phyloP scores from a whole-genome alignment of 202 grass and related monocot species.

The Digitaria exilis region DNA sequence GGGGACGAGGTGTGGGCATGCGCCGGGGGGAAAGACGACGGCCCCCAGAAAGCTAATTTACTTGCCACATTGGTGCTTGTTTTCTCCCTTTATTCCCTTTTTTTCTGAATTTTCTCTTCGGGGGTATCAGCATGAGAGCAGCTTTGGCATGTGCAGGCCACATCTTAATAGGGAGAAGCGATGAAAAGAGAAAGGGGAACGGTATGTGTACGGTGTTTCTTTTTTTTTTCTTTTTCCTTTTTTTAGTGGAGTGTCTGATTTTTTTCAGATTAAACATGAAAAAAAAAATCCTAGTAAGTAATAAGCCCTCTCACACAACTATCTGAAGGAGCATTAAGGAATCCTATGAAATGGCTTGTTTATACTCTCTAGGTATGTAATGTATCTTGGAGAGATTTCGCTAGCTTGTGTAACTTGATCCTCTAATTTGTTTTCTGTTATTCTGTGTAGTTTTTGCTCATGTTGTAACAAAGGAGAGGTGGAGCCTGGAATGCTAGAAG shows the following conservation, averaged over 20 bases:
- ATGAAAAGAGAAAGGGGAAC: background rate
- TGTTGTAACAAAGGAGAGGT: background rate
- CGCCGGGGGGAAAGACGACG: constrained; percentile 1
- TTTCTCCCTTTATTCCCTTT: constrained; percentile 31
- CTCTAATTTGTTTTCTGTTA: background rate
- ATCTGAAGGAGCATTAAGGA: background rate
- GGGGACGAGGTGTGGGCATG: constrained; percentile 26
- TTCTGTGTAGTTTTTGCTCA: background rate
- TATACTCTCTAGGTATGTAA: background rate
- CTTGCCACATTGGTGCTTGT: constrained; percentile 11
- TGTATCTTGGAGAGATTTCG: background rate
- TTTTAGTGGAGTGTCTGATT: background rate
- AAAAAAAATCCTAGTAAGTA: background rate
- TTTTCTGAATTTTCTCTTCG: background rate
- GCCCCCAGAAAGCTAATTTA: constrained; percentile 33
- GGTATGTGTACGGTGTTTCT: background rate
- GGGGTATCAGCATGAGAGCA: background rate
- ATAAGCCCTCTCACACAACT: background rate
- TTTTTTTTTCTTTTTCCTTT: background rate
- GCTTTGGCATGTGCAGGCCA: background rate
- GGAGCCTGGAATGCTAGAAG: background rate
- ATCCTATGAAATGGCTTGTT: background rate
- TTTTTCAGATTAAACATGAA: background rate
- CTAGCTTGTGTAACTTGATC: no score
- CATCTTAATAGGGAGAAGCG: background rate